phyloP scores from a whole-genome alignment of 192 early-diverging fungal species.

The Coemansia sp. region DNA sequence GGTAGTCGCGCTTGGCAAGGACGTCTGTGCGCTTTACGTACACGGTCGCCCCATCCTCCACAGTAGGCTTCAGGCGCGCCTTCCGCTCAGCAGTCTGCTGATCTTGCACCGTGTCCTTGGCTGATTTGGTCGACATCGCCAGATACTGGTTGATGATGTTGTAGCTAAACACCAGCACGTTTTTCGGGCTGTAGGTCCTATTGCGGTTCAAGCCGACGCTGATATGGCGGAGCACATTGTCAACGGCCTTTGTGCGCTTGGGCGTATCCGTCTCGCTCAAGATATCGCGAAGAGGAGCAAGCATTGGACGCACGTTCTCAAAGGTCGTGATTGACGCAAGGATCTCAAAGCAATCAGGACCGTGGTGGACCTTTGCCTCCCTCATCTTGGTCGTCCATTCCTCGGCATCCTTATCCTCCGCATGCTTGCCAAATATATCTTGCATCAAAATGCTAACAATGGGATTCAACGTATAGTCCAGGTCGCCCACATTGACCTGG shows the following conservation, averaged over 20 bases:
- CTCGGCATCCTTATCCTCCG: constrained; percentile 84
- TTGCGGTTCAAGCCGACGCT: constrained; percentile 80
- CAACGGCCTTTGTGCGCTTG: constrained; percentile 74
- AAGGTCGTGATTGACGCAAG: constrained; percentile 71
- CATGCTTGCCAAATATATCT: constrained; percentile 92
- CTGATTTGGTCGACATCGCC: constrained; percentile 61
- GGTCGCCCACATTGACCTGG: constrained; percentile 60
- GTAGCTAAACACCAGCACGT: constrained; percentile 81
- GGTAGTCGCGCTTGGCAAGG: constrained; percentile 67
- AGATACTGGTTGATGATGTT: constrained; percentile 85
- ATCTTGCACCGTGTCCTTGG: constrained; percentile 57
- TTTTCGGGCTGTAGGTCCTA: constrained; percentile 59
- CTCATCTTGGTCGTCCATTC: constrained; percentile 88
- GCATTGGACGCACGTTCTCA: constrained; percentile 64
- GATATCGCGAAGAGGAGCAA: constrained; percentile 85
- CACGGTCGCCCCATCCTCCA: constrained; percentile 63
- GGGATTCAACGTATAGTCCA: constrained; percentile 77
- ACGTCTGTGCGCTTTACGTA: constrained; percentile 65
- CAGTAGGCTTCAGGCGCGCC: constrained; percentile 37
- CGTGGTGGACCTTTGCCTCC: constrained; percentile 84
- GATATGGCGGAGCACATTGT: constrained; percentile 75
- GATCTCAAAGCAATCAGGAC: constrained; percentile 86
- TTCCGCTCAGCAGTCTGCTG: constrained; percentile 61
- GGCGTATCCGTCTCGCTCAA: constrained; percentile 80
- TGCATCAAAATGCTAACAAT: constrained; percentile 74